Evolutionary conservation across 2,329 filamentous ascomycete genomes (phyloP).

Genomic region (Leptographium flavum): DNA sequence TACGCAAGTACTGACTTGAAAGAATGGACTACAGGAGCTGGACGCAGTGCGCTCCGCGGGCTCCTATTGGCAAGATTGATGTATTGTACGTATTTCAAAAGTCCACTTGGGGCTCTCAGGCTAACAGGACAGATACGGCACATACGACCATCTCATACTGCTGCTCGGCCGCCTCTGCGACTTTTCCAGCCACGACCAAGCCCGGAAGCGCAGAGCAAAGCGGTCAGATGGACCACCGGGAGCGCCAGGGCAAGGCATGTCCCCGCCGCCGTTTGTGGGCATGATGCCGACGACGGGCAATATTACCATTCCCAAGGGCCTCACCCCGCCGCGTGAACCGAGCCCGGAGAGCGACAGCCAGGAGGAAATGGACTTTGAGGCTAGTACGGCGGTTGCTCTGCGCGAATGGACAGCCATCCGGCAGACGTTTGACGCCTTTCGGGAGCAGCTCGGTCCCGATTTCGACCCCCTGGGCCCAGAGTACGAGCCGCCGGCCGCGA

Average conservation of each 20-base stretch:
- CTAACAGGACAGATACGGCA: conserved; percentile 48
- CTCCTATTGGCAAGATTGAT: conserved; percentile 61
- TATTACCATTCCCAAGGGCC: conserved; percentile 37
- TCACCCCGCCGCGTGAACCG: conserved; percentile 31
- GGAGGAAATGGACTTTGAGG: conserved; percentile 45
- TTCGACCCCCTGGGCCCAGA: conserved; percentile 66
- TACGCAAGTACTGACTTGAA: neutral
- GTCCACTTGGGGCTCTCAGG: neutral
- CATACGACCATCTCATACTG: conserved; percentile 76
- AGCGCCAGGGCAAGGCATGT: conserved; percentile 15
- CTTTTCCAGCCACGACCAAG: conserved; percentile 64
- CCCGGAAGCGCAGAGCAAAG: conserved; percentile 59
- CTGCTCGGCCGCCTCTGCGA: conserved; percentile 66
- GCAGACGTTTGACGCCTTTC: conserved; percentile 54
- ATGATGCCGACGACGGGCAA: conserved; percentile 39
- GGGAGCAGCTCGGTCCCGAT: conserved; percentile 51
- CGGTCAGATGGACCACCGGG: conserved; percentile 18
- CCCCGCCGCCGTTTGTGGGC: conserved; percentile 35
- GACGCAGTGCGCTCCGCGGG: conserved; percentile 78
- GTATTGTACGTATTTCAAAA: conserved; percentile 40
- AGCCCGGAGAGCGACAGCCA: conserved; percentile 27
- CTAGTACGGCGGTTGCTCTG: conserved; percentile 53
- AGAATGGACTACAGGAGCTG: conserved; percentile 71
- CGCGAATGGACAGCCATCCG: conserved; percentile 67
- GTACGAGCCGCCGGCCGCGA: conserved; percentile 42